Evolutionary conservation across 2,329 filamentous ascomycete species (phyloP).

Genomic region (Fusarium mundagurra): DNA sequence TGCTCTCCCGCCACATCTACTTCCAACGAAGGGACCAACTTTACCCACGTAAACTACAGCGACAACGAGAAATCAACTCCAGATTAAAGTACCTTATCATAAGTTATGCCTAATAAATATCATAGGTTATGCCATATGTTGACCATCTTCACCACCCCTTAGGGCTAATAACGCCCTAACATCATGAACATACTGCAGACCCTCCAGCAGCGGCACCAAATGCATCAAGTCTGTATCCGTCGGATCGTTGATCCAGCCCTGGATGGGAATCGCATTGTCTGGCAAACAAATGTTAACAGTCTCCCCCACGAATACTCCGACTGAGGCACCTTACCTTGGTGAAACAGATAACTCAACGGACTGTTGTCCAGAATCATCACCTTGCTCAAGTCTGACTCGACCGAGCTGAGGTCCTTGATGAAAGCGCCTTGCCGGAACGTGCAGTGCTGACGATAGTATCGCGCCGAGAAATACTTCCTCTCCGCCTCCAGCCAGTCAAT

Average conservation of each 20-base stretch:
- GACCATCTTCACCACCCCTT: slow-evolving; percentile 83
- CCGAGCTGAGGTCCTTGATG: slow-evolving; percentile 95
- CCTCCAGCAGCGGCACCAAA: slow-evolving; percentile 90
- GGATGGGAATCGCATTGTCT: slow-evolving; percentile 99
- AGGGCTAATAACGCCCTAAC: slow-evolving; percentile 90
- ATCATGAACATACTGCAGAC: slow-evolving; percentile 95
- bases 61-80: slow-evolving; percentile 17
- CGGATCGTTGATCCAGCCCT: slow-evolving; percentile 99
- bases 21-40: not conserved
- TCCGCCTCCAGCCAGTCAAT: slow-evolving; percentile 99
- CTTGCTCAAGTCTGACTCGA: slow-evolving; percentile 96
- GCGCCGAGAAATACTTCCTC: slow-evolving; percentile 91
- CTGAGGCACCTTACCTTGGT: slow-evolving; percentile 76
- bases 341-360: slow-evolving; percentile 97
- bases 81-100: slow-evolving; percentile 26
- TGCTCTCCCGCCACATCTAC: slow-evolving; percentile 20
- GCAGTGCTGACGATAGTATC: slow-evolving; percentile 97
- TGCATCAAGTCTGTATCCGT: slow-evolving; percentile 96
- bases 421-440: slow-evolving; percentile 95
- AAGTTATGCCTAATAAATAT: slow-evolving; percentile 13
- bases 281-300: slow-evolving; percentile 21
- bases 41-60: slow-evolving; percentile 19
- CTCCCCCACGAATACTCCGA: not conserved
- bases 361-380: slow-evolving; percentile 99
- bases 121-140: slow-evolving; percentile 58